Evolutionary conservation across 257 asterid genomes (phyloP), one percentile per base, ranked within the genome.

Genomic region (Dorcoceras hygrometricum): DNA sequence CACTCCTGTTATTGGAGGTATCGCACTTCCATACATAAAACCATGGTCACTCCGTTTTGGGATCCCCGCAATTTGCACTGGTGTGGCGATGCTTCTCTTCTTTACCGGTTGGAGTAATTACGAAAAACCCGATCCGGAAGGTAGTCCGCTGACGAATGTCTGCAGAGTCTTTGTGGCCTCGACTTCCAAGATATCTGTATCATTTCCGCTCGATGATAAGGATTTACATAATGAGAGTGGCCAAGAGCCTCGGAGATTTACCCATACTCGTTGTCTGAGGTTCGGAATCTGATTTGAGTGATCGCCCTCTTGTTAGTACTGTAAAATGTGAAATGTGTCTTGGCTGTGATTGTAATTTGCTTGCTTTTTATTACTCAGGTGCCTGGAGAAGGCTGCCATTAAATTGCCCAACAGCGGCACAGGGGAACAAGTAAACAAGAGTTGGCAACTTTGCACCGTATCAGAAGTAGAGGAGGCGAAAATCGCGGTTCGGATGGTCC

Each of bases 371-470:
- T 57, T 16, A 64, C 43, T 55, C 39, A 85, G 92, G 79, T 72
- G 73, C 57, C 62, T 88, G 54, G 89, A 86, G 77, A 88, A 83
- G 77, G 96, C 96, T 23, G 86, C 91, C n/a, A 73, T 82, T 9
- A 73, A 8, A 69, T 19, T 10, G 26, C 68, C 78, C 12, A 56
- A n/a, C 14, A 16, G 2, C 5, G 50, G 14, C 2, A 51, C 1
- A 3, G 70, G 27, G 12, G 75, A 63, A 12, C 77, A 25, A 9
- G 48, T 0, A 18, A 63, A 4, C 2, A 59, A 68, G 8, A 67
- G 46, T 23, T 84, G 89, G 91, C 70, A 57, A 39, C 79, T 68
- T 32, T 73, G 85, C 84, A 54, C 82, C 1, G 71, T 83, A 8
- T 26, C 76, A 32, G 78, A 87, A 71, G 88, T 83, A 3, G 88